Percentiles rank a stretch among this genome's conserved stretches.
Evolutionary conservation across 2,329 filamentous ascomycete genomes (phyloP).

Genomic region (Exophiala aquamarina): DNA sequence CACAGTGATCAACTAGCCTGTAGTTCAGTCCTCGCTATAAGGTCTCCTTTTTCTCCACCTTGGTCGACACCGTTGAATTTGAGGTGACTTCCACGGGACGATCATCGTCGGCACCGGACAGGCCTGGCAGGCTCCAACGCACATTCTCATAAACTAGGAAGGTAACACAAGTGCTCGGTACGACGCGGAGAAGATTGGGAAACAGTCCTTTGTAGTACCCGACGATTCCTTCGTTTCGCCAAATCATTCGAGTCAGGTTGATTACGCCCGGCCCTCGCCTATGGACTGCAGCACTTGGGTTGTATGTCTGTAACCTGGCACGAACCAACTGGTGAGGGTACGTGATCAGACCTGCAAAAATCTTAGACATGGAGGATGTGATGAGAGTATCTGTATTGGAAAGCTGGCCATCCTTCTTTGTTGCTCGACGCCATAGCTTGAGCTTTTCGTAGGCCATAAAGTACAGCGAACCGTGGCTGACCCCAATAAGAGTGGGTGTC

Average conservation of each 20-base stretch:
- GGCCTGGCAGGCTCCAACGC: constrained; percentile 50
- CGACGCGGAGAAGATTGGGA: constrained; percentile 83
- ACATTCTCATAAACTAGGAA: constrained; percentile 97
- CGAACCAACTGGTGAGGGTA: constrained; percentile 95
- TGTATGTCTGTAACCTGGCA: constrained; percentile 84
- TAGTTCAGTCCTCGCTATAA: constrained; percentile 2
- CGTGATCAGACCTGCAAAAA: constrained; percentile 83
- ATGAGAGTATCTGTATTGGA: constrained; percentile 75
- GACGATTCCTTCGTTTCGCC: constrained; percentile 71
- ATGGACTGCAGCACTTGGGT: constrained; percentile 36
- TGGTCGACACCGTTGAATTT: constrained; percentile 4
- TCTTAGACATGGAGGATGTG: constrained; percentile 77
- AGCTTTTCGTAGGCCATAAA: constrained; percentile 90
- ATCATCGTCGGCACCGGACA: constrained; percentile 13
- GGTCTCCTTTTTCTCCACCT: constrained; percentile 8
- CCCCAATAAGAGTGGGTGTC: constrained; percentile 77
- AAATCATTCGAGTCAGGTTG: constrained; percentile 73
- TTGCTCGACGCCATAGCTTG: constrained; percentile 42
- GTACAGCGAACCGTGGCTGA: constrained; percentile 89
- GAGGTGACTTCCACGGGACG: constrained; percentile 1
- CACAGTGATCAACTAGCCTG: too few species aligned
- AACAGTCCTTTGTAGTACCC: constrained; percentile 92
- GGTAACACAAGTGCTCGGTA: constrained; percentile 94
- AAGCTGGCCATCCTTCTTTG: constrained; percentile 44
- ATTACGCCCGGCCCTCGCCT: constrained; percentile 50